Evolutionary conservation across 257 asterid species (phyloP).

Genomic region (Solanum ahanhuiri): DNA sequence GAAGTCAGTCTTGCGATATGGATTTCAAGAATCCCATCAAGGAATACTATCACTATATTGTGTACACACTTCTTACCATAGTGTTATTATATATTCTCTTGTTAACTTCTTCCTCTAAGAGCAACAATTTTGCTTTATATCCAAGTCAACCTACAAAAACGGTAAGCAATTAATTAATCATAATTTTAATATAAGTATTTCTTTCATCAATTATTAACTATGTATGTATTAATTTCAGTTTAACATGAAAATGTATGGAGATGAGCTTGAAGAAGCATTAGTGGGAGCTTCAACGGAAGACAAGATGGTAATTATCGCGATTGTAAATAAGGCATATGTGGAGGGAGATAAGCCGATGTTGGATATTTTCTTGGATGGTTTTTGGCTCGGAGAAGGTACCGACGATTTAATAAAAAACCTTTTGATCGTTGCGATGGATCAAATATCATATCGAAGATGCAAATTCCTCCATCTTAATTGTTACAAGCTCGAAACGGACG

Average conservation of each 20-base stretch:
- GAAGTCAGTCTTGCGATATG: neutral
- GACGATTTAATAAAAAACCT: conserved; percentile 11
- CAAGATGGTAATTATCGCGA: conserved; percentile 32
- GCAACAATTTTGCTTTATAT: neutral
- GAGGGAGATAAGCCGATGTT: conserved; percentile 44
- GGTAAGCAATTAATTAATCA: neutral
- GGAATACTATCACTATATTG: neutral
- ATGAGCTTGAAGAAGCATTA: conserved; percentile 25
- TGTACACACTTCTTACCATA: neutral
- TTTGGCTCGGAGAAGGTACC: conserved; percentile 42
- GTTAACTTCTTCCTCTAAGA: neutral
- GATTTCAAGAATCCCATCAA: neutral
- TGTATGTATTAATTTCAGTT: neutral
- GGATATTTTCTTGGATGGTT: conserved; percentile 42
- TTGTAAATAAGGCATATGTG: conserved; percentile 34
- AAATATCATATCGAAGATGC: conserved; percentile 32
- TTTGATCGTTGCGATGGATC: conserved; percentile 38
- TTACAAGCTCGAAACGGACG: conserved; percentile 33
- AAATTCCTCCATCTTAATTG: conserved; percentile 28
- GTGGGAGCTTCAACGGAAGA: conserved; percentile 13
- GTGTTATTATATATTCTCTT: neutral
- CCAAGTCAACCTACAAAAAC: neutral
- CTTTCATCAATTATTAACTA: neutral
- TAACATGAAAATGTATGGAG: neutral
- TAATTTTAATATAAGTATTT: neutral